These are phyloP conservation scores for Globisporangium radiosum DNA, from an alignment of 352 stramenopile genomes.

Conservation along the genomic window DNA sequence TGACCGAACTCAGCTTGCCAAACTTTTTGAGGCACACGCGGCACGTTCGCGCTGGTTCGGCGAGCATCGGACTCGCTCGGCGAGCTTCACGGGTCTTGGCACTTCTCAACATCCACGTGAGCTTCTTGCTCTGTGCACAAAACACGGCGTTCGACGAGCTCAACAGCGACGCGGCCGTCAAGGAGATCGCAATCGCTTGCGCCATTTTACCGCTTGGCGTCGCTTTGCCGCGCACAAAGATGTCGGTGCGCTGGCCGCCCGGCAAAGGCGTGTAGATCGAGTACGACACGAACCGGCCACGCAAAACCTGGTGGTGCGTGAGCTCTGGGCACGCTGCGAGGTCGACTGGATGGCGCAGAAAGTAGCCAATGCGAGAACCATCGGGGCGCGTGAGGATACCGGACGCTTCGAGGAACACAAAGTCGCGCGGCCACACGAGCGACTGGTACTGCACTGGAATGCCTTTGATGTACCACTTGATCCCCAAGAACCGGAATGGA, in stretches of 20 bases:
- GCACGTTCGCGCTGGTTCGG: background rate
- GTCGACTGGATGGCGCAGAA: slow-evolving; percentile 15
- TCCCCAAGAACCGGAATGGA: slow-evolving; percentile 15
- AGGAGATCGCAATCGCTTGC: slow-evolving; percentile 4
- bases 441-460: slow-evolving; percentile 3
- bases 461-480: slow-evolving; percentile 17
- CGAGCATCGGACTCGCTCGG: slow-evolving; percentile 2
- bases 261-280: slow-evolving; percentile 12
- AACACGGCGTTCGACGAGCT: slow-evolving; percentile 15
- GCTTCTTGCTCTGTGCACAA: slow-evolving; percentile 31
- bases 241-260: slow-evolving; percentile 3
- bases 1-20: slow-evolving; percentile 18
- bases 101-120: slow-evolving; percentile 20
- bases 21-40: slow-evolving; percentile 21
- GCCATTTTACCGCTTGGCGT: slow-evolving; percentile 9
- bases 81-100: background rate
- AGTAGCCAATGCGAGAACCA: slow-evolving; percentile 13
- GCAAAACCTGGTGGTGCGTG: slow-evolving; percentile 1
- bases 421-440: slow-evolving; percentile 12
- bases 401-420: slow-evolving; percentile 15
- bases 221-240: slow-evolving; percentile 12
- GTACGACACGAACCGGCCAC: slow-evolving; percentile 7
- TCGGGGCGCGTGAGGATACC: slow-evolving; percentile 3
- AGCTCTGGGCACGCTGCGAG: slow-evolving; percentile 6
- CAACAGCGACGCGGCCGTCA: slow-evolving; percentile 17